Conservation (phyloP, 805 yeast species). For the Metschnikowia borealis region DNA sequence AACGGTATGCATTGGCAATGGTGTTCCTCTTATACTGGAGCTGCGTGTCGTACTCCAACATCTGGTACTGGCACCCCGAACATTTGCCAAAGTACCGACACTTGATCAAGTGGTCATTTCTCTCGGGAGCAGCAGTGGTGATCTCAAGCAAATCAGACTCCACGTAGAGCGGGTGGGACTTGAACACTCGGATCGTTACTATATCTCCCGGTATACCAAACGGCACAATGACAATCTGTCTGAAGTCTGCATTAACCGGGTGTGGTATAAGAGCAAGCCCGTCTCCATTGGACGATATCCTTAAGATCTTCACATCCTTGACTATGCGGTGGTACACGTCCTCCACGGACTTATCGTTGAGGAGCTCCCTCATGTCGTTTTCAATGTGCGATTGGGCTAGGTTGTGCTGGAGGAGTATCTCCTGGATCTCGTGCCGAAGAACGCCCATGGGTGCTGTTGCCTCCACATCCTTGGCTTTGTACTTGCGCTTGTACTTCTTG, state of each 20-base stretch:
- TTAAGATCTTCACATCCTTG: slow-evolving; percentile 51
- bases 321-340: slow-evolving; percentile 56
- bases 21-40: slow-evolving; percentile 68
- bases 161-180: slow-evolving; percentile 69
- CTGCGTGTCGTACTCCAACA: slow-evolving; percentile 68
- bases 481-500: slow-evolving; percentile 42
- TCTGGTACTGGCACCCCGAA: slow-evolving; percentile 93
- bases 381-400: slow-evolving; percentile 40
- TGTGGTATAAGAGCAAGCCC: slow-evolving; percentile 71
- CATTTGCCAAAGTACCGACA: slow-evolving; percentile 89
- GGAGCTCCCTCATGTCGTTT: slow-evolving; percentile 62
- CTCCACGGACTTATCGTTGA: slow-evolving; percentile 53
- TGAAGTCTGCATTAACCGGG: slow-evolving; percentile 43
- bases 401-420: slow-evolving; percentile 42
- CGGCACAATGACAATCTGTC: slow-evolving; percentile 75
- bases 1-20: slow-evolving; percentile 75
- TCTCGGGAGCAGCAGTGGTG: slow-evolving; percentile 24
- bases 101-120: slow-evolving; percentile 57
- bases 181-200: slow-evolving; percentile 66
- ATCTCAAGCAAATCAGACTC: slow-evolving; percentile 71
- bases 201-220: slow-evolving; percentile 85
- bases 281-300: slow-evolving; percentile 77
- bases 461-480: slow-evolving; percentile 61
- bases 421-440: slow-evolving; percentile 66
- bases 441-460: slow-evolving; percentile 81